Evolutionary conservation across 345 rosid species (phyloP).

Genomic region (Sisymbrium altissimum): DNA sequence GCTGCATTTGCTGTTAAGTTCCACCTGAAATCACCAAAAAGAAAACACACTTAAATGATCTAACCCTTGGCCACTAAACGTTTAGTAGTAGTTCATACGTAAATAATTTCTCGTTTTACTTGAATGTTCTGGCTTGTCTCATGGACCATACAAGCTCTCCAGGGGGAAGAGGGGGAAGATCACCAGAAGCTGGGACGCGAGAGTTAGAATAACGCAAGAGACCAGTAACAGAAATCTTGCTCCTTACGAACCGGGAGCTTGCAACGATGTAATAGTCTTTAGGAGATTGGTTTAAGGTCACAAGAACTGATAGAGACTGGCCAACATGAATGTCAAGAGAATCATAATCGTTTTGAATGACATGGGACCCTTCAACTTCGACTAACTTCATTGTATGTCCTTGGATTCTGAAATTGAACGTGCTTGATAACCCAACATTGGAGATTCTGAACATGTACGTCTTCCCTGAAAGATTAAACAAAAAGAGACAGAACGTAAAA

Average conservation of each 20-base stretch:
- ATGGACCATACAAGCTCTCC: slow-evolving; percentile 60
- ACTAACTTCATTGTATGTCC: slow-evolving; percentile 73
- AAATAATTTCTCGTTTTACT: slow-evolving; percentile 33
- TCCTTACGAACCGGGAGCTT: slow-evolving; percentile 51
- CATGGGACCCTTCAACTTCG: slow-evolving; percentile 93
- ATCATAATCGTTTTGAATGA: slow-evolving; percentile 61
- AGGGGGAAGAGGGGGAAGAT: slow-evolving; percentile 53
- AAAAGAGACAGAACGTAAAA: background rate
- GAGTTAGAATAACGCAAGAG: slow-evolving; percentile 71
- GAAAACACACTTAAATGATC: background rate
- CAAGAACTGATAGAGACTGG: slow-evolving; percentile 74
- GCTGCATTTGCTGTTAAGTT: slow-evolving; percentile 93
- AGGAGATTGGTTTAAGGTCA: slow-evolving; percentile 66
- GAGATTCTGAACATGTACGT: slow-evolving; percentile 85
- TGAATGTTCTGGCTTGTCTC: slow-evolving; percentile 81
- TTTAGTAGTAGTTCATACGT: background rate
- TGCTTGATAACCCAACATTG: slow-evolving; percentile 66
- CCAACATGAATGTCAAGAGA: slow-evolving; percentile 92
- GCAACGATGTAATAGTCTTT: slow-evolving; percentile 86
- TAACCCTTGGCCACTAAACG: background rate
- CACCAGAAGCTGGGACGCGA: slow-evolving; percentile 56
- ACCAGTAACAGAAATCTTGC: slow-evolving; percentile 48
- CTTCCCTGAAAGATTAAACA: slow-evolving; percentile 50
- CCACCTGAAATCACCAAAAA: slow-evolving; percentile 33
- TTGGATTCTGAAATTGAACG: slow-evolving; percentile 84